Conservation (phyloP, 2,329 filamentous ascomycete species). For the Trichoderma koningii region DNA sequence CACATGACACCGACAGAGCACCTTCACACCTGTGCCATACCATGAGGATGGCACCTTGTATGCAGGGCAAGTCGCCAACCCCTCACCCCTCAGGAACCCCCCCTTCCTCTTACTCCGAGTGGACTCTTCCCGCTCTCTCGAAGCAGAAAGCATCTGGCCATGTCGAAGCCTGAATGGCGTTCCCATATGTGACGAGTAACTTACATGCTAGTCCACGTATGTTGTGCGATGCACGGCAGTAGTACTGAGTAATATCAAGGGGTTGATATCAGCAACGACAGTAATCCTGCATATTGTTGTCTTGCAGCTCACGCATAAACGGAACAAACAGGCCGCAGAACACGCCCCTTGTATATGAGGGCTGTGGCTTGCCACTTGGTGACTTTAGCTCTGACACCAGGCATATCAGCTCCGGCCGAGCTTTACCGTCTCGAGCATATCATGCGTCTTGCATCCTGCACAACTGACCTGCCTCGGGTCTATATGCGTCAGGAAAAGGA, state of each 20-base stretch:
- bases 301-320: neutral
- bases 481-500: neutral
- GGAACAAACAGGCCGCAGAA: neutral
- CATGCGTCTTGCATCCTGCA: neutral
- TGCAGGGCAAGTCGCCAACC: neutral
- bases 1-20: neutral
- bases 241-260: neutral
- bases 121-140: neutral
- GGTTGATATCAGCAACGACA: too few species aligned
- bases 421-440: neutral
- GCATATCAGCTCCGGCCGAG: neutral
- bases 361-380: slow-evolving; percentile 14
- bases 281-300: neutral
- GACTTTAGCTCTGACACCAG: neutral
- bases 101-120: too few species aligned
- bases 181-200: neutral
- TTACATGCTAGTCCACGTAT: neutral
- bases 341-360: neutral
- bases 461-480: neutral
- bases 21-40: too few species aligned
- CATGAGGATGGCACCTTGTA: neutral
- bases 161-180: neutral
- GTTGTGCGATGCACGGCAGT: neutral
- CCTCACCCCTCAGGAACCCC: neutral
- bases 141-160: slow-evolving; percentile 1